Evolutionary conservation across 805 yeast species (phyloP), one percentile per base, ranked within the genome.

Genomic region (Brettanomyces sp.): DNA sequence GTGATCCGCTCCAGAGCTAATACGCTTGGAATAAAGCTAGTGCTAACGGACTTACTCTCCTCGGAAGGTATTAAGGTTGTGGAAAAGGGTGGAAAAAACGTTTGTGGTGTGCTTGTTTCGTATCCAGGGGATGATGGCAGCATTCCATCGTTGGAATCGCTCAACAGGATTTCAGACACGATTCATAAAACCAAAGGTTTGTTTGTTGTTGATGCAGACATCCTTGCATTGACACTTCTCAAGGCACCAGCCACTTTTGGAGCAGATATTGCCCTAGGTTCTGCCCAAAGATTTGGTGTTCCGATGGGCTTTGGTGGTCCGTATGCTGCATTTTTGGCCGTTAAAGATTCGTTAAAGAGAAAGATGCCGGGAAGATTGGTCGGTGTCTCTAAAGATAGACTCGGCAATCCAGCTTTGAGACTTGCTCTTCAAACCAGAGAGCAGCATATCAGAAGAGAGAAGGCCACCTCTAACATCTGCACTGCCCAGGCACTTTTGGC

Each of bases 261-360:
- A 46, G 98, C 98, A 39, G 99, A 93, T 63, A 84, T 93, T 43
- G 96, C 84, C 2, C 70, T 93, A 40, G 99, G 99, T 42, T 79
- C 89, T 7, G 76, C 97, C 4, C 99, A 93, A 72, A 76, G 99
- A 64, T 88, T 93, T 56, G 99, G 99, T 58, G 97, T 91, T 36
- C 98, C 99, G 46, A 77, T 91, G 70, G 99, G 98, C 5, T 93
- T 80, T 62, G 99, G 99, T 59, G 99, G 99, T 21, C 99, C 99
- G 3, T 99, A 93, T 64, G 98, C 99, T 41, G 99, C 96, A 0
- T 93, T 87, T 68, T 90, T 93, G 56, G 87, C 98, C 7, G 95
- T 91, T 37, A 74, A 79, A n/a, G 78, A 80, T 49, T 74, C 79
- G 46, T 73, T 84, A 55, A 86, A 87, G 60, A 79, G 99, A 62